Percentiles rank a stretch among this genome's conserved stretches.
Conservation (phyloP, 2,329 filamentous ascomycete genomes). For the Pyrenochaeta sp. region DNA sequence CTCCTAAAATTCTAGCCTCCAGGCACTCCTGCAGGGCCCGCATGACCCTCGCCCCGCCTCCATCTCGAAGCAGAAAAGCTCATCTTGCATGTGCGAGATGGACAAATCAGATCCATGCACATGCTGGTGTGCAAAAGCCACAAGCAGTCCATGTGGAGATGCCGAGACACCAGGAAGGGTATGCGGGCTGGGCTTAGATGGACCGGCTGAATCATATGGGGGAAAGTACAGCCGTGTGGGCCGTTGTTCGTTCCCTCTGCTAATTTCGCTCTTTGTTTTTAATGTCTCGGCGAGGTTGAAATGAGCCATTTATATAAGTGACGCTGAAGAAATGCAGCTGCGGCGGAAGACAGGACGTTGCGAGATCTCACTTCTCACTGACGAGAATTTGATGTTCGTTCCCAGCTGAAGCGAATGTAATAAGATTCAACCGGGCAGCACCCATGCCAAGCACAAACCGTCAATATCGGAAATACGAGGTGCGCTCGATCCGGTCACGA, state of each 20-base stretch:
- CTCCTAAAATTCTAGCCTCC: constrained; percentile 6
- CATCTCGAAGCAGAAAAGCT: constrained; percentile 2
- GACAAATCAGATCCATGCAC: background rate
- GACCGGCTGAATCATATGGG: background rate
- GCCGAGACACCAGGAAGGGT: constrained; percentile 12
- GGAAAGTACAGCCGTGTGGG: background rate
- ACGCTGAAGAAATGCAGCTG: no score
- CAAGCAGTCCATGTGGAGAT: constrained; percentile 7
- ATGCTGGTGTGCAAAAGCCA: background rate
- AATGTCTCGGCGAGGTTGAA: background rate
- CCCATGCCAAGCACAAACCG: background rate
- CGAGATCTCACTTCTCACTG: no score
- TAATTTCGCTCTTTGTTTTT: background rate
- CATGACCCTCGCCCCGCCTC: background rate
- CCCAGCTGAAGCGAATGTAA: no score
- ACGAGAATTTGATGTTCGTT: no score
- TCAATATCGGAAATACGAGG: constrained; percentile 1
- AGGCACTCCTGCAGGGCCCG: background rate
- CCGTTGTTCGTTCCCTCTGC: background rate
- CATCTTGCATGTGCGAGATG: background rate
- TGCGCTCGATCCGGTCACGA: constrained; percentile 1
- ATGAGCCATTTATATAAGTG: background rate
- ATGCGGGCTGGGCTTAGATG: background rate
- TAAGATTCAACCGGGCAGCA: background rate
- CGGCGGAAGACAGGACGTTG: no score